phyloP scores from a whole-genome alignment of 83 land plant genomes.

The Diphasiastrum complanatum region DNA sequence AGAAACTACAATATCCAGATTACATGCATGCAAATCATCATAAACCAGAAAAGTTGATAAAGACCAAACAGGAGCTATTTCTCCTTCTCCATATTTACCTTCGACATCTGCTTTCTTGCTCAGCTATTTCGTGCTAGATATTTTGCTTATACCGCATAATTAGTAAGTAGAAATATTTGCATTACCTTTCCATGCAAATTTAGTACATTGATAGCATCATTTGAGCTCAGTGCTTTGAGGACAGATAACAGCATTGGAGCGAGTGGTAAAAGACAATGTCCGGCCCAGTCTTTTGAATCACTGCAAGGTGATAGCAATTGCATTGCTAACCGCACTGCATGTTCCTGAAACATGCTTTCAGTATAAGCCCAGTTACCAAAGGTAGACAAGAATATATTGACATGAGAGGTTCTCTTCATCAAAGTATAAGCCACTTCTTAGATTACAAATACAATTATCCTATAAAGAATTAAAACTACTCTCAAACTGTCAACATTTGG shows the following conservation, averaged over 20 bases:
- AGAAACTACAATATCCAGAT: not conserved
- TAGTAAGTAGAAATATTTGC: no score
- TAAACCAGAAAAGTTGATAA: not conserved
- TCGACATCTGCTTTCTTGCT: slow-evolving; percentile 1
- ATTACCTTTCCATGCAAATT: slow-evolving; percentile 77
- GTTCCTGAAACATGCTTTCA: slow-evolving; percentile 25
- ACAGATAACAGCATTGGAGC: slow-evolving; percentile 57
- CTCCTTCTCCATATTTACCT: no score
- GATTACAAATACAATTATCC: no score
- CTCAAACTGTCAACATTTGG: no score
- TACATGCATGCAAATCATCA: not conserved
- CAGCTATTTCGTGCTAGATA: no score
- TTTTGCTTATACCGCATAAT: no score
- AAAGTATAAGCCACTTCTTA: no score
- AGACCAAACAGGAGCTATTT: not conserved
- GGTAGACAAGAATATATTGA: no score
- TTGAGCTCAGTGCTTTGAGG: slow-evolving; percentile 38
- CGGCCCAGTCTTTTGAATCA: slow-evolving; percentile 43
- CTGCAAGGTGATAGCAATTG: no score
- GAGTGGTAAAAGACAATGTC: slow-evolving; percentile 42
- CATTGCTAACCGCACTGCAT: slow-evolving; percentile 33
- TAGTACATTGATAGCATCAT: slow-evolving; percentile 67
- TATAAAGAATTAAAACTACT: no score
- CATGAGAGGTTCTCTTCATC: no score
- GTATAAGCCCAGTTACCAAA: no score